Evolutionary conservation across 108 stramenopile genomes (phyloP).

Genomic region (Cyclotella sp.): DNA sequence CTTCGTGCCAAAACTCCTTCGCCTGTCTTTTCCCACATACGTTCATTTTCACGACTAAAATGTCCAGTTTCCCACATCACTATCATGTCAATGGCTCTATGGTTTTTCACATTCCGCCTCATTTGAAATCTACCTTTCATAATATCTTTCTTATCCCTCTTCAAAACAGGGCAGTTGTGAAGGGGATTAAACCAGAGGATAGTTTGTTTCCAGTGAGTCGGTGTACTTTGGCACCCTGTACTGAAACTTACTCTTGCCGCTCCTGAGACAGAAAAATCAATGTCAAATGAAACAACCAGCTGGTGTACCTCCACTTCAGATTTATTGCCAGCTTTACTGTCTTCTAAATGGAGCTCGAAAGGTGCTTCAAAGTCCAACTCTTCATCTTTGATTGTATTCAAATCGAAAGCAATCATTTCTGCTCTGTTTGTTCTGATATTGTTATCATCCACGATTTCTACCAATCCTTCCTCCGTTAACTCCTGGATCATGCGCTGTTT

Average conservation of each 20-base stretch:
- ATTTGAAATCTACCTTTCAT: conserved; percentile 54
- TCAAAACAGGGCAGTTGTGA: conserved; percentile 50
- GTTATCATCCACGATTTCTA: conserved; percentile 72
- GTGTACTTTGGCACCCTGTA: conserved; percentile 76
- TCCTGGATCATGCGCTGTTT: conserved; percentile 74
- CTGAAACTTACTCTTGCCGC: conserved; percentile 68
- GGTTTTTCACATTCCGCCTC: conserved; percentile 53
- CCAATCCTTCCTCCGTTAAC: conserved; percentile 59
- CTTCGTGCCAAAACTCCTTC: conserved; percentile 46
- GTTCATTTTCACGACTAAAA: conserved; percentile 4
- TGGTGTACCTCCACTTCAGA: conserved; percentile 55
- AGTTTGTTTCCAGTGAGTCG: conserved; percentile 94
- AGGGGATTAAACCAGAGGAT: conserved; percentile 72
- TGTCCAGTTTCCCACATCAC: conserved; percentile 57
- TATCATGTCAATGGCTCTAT: conserved; percentile 57
- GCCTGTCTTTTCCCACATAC: conserved; percentile 30
- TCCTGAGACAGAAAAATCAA: conserved; percentile 66
- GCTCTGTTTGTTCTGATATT: conserved; percentile 61
- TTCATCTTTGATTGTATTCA: conserved; percentile 72
- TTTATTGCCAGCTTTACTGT: conserved; percentile 2
- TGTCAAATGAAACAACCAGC: conserved; percentile 85
- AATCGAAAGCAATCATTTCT: conserved; percentile 64
- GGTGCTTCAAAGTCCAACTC: conserved; percentile 64
- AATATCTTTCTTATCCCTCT: conserved; percentile 18
- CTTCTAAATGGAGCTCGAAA: conserved; percentile 40